phyloP scores from a whole-genome alignment of 2,329 filamentous ascomycete genomes.

The Tolypocladium album region DNA sequence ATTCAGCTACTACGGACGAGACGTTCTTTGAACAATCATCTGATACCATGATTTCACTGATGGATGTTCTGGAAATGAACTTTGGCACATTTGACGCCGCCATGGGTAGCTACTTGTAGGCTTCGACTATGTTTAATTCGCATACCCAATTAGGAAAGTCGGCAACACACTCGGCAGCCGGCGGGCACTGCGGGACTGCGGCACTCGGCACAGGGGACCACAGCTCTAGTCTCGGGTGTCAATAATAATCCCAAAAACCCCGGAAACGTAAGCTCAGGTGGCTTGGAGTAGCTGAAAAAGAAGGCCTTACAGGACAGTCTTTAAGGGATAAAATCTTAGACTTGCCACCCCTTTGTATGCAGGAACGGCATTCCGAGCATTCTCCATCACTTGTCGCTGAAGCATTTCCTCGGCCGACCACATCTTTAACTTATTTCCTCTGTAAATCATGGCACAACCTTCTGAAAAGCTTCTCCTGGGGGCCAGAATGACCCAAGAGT shows the following conservation, averaged over 20 bases:
- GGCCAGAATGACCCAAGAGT: background rate
- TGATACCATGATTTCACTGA: background rate
- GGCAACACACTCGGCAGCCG: background rate
- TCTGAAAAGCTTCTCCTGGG: background rate
- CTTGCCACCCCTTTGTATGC: too few species aligned
- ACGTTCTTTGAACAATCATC: background rate
- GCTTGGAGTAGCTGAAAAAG: too few species aligned
- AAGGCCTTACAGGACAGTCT: too few species aligned
- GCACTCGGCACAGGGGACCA: background rate
- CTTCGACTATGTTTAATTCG: background rate
- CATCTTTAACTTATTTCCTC: background rate
- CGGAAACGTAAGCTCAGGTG: too few species aligned
- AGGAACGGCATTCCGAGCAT: too few species aligned
- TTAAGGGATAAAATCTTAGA: too few species aligned
- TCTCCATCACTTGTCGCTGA: too few species aligned
- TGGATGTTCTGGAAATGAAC: background rate
- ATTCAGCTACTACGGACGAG: background rate
- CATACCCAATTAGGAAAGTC: background rate
- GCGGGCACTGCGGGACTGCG: background rate
- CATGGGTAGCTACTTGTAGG: background rate
- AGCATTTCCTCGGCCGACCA: background rate
- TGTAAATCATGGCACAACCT: background rate
- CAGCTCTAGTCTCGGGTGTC: too few species aligned
- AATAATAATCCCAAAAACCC: too few species aligned
- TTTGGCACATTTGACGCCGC: background rate